These are phyloP conservation scores for Daucus carota DNA, from an alignment of 129 eudicot genomes.

Conservation along the genomic window DNA sequence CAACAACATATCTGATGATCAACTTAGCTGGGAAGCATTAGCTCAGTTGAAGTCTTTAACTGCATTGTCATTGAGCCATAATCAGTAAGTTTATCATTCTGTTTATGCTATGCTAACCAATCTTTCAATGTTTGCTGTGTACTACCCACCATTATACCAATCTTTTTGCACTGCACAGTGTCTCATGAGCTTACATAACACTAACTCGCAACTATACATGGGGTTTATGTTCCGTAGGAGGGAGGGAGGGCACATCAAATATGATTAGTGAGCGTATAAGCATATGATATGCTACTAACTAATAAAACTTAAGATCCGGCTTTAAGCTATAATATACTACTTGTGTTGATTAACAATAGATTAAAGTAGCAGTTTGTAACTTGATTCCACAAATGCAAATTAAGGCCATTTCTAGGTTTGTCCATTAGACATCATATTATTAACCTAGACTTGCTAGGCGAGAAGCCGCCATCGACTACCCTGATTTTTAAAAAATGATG, in stretches of 20 bases:
- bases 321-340: not conserved
- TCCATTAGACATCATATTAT: not conserved
- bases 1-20: conserved; percentile 52
- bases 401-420: not conserved
- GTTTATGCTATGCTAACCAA: not conserved
- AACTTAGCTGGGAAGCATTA: conserved; percentile 75
- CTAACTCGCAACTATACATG: too few species aligned
- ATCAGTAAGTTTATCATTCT: conserved; percentile 44
- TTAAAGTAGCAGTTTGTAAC: not conserved
- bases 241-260: not conserved
- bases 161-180: not conserved
- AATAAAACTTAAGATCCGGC: not conserved
- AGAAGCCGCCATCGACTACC: too few species aligned
- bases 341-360: not conserved
- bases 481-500: too few species aligned
- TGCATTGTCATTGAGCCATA: conserved; percentile 55
- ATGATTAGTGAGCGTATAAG: not conserved
- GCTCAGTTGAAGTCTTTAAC: conserved; percentile 47
- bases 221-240: too few species aligned
- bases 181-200: not conserved
- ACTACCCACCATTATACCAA: not conserved
- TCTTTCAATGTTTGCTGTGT: not conserved
- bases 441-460: not conserved
- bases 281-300: not conserved
- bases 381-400: not conserved